These are phyloP conservation scores for Aegilops tauschii DNA, from an alignment of 176 grass and related monocot species.

Conservation along the genomic window DNA sequence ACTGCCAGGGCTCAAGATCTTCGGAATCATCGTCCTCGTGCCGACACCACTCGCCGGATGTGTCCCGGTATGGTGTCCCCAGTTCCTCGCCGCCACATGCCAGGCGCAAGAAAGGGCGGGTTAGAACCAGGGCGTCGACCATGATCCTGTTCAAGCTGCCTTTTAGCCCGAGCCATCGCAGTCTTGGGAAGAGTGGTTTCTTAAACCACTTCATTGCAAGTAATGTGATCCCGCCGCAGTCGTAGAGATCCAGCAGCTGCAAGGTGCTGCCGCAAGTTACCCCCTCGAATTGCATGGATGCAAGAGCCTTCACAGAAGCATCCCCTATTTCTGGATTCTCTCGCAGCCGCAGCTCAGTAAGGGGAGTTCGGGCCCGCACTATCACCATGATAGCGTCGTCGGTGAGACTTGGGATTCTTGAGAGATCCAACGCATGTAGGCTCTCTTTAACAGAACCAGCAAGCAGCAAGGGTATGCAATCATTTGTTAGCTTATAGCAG, in stretches of 20 bases:
- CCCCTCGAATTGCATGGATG: conserved; percentile 90
- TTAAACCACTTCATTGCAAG: conserved; percentile 91
- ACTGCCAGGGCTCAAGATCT: conserved; percentile 83
- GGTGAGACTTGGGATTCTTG: conserved; percentile 67
- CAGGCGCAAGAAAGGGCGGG: conserved; percentile 81
- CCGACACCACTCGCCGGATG: conserved; percentile 59
- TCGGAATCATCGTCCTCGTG: conserved; percentile 71
- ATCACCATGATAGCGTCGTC: conserved; percentile 74
- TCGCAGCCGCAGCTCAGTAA: conserved; percentile 66
- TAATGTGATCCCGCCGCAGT: conserved; percentile 74
- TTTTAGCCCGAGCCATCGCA: conserved; percentile 77
- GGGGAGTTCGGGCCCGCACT: conserved; percentile 59
- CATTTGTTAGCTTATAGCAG: conserved; percentile 79
- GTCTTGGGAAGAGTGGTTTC: conserved; percentile 84
- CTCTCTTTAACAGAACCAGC: conserved; percentile 53
- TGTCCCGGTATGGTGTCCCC: conserved; percentile 53
- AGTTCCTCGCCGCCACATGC: conserved; percentile 74
- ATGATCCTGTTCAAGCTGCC: conserved; percentile 89
- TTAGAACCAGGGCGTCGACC: conserved; percentile 73
- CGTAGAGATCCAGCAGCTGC: conserved; percentile 73
- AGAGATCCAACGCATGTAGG: conserved; percentile 79
- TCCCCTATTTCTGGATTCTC: conserved; percentile 73
- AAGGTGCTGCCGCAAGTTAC: conserved; percentile 67
- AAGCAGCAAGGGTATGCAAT: conserved; percentile 64
- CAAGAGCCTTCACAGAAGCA: conserved; percentile 84